Evolutionary conservation across 2,329 filamentous ascomycete species (phyloP), one percentile per base, ranked within the genome.

Genomic region (Tolypocladium paradoxum): DNA sequence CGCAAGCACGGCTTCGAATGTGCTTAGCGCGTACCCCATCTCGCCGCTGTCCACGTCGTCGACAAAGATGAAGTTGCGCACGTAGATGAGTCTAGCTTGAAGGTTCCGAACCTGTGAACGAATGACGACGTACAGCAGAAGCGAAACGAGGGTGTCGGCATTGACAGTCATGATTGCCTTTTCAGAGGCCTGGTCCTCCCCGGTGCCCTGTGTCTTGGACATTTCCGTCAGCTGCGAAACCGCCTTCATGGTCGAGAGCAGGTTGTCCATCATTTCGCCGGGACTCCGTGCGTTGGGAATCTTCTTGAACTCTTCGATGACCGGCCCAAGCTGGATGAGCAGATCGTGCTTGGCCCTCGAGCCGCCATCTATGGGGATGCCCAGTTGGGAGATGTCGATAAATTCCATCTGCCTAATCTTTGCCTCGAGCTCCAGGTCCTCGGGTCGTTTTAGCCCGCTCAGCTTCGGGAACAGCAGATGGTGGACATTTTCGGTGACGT

Each of bases 21-120:
- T 99, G 68, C 92, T 97, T 50, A 99, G 70, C 0, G 92, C 91
- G 68, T 99, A 99, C 9, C 93, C 93, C 76, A 95, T 86, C 70
- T 99, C 93, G 49, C 93, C 93, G 56, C 84, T 95, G 60, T 99
- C 93, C 9, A 99, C 90, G 70, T 99, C 93, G 61, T 97, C 93
- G 50, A 96, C 91, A 69, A 96, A 99, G 60, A 96, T 93, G 65
- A 96, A 99, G 63, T 95, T 90, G 45, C 92, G 87, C 78, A 97
- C 96, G 66, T 97, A 99, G n/a, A 87, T 77, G 48, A 99, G 73
- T 22, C 92, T 82, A 3, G 93, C 90, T 62, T 96, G 89, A 9
- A 99, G 75, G 68, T 96, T 86, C 54, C 88, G 84, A 29, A 95
- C 84, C 55, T 93, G 88, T 12, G 92, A 89, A 57, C 92, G 82